Percentiles rank a stretch among this genome's conserved stretches.
Evolutionary conservation across 176 grass and related monocot species (phyloP).

Genomic region (Cocos nucifera): DNA sequence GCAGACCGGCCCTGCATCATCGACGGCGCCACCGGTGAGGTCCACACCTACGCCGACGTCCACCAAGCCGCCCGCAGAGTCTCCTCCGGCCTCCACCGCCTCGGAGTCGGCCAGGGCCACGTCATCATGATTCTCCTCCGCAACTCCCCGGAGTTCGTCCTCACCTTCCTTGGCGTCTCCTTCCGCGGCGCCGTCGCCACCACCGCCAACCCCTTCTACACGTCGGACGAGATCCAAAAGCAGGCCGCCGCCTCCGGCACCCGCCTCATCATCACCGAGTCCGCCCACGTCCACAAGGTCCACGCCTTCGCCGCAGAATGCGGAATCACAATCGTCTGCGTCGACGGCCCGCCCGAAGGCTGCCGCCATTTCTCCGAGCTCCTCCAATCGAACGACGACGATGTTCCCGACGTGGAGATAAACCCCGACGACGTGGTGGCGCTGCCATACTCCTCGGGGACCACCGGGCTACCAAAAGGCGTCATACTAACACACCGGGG

Average conservation of each 20-base stretch:
- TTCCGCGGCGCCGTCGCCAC: conserved; percentile 2
- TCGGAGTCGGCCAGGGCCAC: conserved; percentile 4
- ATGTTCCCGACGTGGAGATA: conserved; percentile 2
- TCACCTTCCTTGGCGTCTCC: conserved; percentile 13
- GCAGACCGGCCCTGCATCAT: conserved; percentile 10
- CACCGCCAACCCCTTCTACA: conserved; percentile 16
- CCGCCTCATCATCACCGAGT: conserved; percentile 9
- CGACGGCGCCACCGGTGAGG: conserved; percentile 4
- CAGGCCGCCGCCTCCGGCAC: conserved; percentile 2
- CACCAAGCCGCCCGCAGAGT: not conserved
- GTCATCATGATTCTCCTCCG: conserved; percentile 15
- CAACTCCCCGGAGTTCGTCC: conserved; percentile 14
- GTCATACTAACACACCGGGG: conserved; percentile 18
- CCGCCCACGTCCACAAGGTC: conserved; percentile 15
- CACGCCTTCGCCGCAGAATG: not conserved
- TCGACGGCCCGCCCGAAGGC: not conserved
- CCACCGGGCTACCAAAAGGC: conserved; percentile 18
- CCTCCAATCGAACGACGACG: not conserved
- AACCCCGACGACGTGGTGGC: conserved; percentile 12
- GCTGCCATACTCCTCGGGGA: conserved; percentile 16
- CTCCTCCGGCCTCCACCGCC: conserved; percentile 1
- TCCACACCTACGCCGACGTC: conserved; percentile 7
- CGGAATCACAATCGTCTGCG: too few relatives aligned
- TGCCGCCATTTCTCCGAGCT: conserved; percentile 12
- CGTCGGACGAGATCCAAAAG: conserved; percentile 13